Base-by-base conservation (phyloP, 2,329 filamentous ascomycete genomes). In the Ophiostoma sp. region DNA sequence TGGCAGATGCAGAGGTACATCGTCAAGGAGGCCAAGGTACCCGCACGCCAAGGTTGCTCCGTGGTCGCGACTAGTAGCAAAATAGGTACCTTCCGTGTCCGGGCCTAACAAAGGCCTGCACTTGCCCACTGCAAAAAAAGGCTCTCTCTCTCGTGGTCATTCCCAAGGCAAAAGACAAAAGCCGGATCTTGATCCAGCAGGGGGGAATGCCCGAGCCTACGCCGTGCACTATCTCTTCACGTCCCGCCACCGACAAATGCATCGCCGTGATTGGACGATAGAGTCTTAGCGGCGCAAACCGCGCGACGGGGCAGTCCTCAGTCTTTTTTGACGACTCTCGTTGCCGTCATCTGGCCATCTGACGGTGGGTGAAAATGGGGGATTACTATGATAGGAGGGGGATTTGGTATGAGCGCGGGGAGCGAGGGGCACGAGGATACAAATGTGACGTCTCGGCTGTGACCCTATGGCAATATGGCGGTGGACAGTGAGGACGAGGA, bases 81-180 rank as follows among this genome's bases (percentile, higher is more conserved):
- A 36, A 61, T n/a, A 17, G 31, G 55, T 19, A n/a, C 12, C 42
- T 15, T 36, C 28, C 55, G 55, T 52, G 48, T 52, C 48, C 19
- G 48, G 48, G 48, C 19, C 19, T 52, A 52, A n/a, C 48, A 52
- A 52, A 52, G 48, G 22, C 15, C 19, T 17, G 31, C 55, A 22
- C 25, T 57, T 5, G 4, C 19, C 36, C 33, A 31, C 15, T 15
- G 28, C 5, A 17, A 36, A 28, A 66, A 45, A 66, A 19, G 25
- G 61, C 50, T 52, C 50, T n/a, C n/a, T n/a, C n/a, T n/a, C n/a
- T n/a, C 42, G 42, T 45, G 42, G 2, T 17, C 42, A 17, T 17
- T 45, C 42, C n/a, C 28, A 61, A 36, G 28, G 22, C 22, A 48
- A n/a, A 66, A 66, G 63, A 66, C 63, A 48, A 45, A 66, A 66